phyloP scores from a whole-genome alignment of 108 stramenopile species.

The Nitzschia inconspicua region DNA sequence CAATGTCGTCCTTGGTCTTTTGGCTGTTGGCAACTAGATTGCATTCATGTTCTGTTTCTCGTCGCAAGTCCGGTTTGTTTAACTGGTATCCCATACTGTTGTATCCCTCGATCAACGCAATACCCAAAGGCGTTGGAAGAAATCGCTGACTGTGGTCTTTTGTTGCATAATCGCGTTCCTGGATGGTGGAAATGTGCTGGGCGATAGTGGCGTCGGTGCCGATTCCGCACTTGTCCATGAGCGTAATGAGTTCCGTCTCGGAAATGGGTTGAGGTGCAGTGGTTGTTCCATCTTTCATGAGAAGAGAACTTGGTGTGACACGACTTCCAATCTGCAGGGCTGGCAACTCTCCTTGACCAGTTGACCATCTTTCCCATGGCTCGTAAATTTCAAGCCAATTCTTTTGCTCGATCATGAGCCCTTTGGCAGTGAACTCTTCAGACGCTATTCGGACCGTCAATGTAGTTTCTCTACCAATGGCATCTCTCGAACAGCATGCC shows the following conservation, averaged over 20 bases:
- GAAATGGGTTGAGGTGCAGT: conserved; percentile 66
- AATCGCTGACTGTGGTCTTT: conserved; percentile 80
- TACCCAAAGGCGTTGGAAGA: conserved; percentile 80
- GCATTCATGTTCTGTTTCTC: conserved; percentile 84
- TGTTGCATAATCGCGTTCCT: conserved; percentile 76
- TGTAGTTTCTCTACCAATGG: conserved; percentile 83
- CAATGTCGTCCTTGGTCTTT: conserved; percentile 74
- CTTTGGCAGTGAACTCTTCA: conserved; percentile 88
- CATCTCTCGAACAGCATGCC: conserved; percentile 97
- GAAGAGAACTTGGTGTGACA: conserved; percentile 57
- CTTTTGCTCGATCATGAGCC: conserved; percentile 80
- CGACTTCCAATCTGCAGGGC: conserved; percentile 64
- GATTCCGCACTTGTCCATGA: conserved; percentile 86
- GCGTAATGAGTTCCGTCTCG: conserved; percentile 77
- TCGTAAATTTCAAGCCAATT: conserved; percentile 92
- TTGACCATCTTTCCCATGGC: conserved; percentile 90
- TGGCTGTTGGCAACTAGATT: conserved; percentile 67
- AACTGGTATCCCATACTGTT: conserved; percentile 94
- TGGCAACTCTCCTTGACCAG: conserved; percentile 84
- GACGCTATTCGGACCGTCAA: conserved; percentile 78
- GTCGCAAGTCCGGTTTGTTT: conserved; percentile 87
- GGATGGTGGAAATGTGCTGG: conserved; percentile 81
- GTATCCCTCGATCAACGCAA: conserved; percentile 92
- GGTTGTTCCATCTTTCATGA: conserved; percentile 78
- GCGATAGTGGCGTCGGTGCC: conserved; percentile 97